These are phyloP conservation scores for Sporobolomyces phaffii DNA, from an alignment of 768 basidiomycete genomes.

Conservation along the genomic window DNA sequence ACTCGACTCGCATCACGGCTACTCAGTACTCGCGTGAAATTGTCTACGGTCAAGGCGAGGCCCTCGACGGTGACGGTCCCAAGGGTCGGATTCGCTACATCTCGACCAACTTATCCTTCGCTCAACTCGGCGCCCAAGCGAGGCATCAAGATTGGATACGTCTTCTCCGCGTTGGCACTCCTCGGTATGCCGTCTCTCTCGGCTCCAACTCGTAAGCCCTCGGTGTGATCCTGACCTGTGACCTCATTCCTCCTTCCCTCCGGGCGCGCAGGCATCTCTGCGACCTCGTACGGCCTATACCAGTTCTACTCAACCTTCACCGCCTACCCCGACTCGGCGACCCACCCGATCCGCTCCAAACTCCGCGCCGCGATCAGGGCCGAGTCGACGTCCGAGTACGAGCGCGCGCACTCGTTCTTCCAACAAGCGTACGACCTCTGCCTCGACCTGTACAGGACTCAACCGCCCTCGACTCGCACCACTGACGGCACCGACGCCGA, in stretches of 20 bases:
- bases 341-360: slow-evolving; percentile 28
- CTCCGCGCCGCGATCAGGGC: slow-evolving; percentile 34
- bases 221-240: neutral
- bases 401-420: slow-evolving; percentile 18
- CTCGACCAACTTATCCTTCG: neutral
- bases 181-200: slow-evolving; percentile 18
- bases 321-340: slow-evolving; percentile 29
- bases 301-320: slow-evolving; percentile 37
- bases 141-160: slow-evolving; percentile 28
- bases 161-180: slow-evolving; percentile 20
- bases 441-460: slow-evolving; percentile 12
- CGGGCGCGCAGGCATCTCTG: slow-evolving; percentile 19
- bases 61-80: neutral
- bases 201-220: no score
- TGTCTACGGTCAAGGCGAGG: neutral
- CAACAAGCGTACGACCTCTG: slow-evolving; percentile 28
- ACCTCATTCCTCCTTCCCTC: neutral
- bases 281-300: slow-evolving; percentile 31
- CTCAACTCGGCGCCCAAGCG: slow-evolving; percentile 5
- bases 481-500: neutral
- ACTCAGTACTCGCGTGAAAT: neutral
- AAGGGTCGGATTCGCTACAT: neutral
- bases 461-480: neutral
- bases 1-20: neutral
- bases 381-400: neutral